Conservation (phyloP, 2,329 filamentous ascomycete species). For the Epichloe sp. region DNA sequence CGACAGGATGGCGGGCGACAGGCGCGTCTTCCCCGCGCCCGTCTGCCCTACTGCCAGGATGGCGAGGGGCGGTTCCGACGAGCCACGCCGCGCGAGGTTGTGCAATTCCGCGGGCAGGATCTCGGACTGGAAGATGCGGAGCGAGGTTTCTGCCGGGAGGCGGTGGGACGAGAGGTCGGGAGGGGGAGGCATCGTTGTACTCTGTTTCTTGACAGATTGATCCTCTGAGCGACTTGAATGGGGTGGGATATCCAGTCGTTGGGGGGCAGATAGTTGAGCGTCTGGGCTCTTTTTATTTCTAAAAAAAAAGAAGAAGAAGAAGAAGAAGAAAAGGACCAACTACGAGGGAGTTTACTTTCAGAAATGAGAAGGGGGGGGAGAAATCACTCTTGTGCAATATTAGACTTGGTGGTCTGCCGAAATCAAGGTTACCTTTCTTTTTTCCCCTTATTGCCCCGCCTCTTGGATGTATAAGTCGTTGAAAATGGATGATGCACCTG, state of each 20-base stretch:
- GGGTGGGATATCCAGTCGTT: too few species aligned
- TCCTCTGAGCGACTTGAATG: too few species aligned
- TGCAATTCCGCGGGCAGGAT: conserved; percentile 23
- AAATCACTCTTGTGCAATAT: too few species aligned
- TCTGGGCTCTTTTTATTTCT: too few species aligned
- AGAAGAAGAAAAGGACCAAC: too few species aligned
- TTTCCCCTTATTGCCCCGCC: too few species aligned
- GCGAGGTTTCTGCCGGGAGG: conserved; percentile 17
- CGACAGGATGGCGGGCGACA: conserved; percentile 24
- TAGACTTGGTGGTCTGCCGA: too few species aligned
- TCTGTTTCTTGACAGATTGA: too few species aligned
- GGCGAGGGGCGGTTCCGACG: conserved; percentile 19
- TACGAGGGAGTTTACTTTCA: too few species aligned
- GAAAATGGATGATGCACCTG: neutral
- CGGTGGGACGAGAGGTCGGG: conserved; percentile 18
- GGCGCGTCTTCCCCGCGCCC: conserved; percentile 34
- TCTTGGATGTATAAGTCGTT: neutral
- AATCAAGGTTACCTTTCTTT: too few species aligned
- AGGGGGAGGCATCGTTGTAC: conserved; percentile 8
- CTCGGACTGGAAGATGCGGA: conserved; percentile 17
- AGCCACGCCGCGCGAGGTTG: conserved; percentile 6
- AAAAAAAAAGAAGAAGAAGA: too few species aligned
- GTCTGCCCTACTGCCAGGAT: conserved; percentile 34
- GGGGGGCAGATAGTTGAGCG: too few species aligned
- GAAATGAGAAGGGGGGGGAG: neutral